A percentile compares a stretch with the other conserved stretches of the same genome.
These are phyloP conservation scores for Gloeostereum incarnatum DNA, from an alignment of 768 basidiomycete genomes.

Conservation along the genomic window DNA sequence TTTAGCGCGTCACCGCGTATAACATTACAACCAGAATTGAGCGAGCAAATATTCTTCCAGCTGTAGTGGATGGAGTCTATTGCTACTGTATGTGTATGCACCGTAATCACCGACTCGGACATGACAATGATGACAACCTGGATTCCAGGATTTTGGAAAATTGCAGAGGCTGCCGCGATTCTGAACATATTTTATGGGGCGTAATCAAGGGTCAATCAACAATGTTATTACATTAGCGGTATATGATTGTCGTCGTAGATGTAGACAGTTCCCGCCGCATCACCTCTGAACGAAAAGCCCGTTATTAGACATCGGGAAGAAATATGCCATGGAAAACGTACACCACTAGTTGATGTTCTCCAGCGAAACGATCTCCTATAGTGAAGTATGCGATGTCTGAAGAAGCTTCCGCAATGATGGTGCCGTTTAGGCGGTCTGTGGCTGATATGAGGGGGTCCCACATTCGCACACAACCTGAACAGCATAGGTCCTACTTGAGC, in stretches of 20 bases:
- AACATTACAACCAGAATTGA: too few relatives aligned
- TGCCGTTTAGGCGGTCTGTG: conserved; percentile 30
- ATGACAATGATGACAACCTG: too few relatives aligned
- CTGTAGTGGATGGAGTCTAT: too few relatives aligned
- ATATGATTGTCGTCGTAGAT: conserved; percentile 7
- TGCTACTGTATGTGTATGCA: too few relatives aligned
- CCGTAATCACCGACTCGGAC: too few relatives aligned
- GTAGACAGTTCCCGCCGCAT: conserved; percentile 3
- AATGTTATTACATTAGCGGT: too few relatives aligned
- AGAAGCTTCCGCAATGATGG: conserved; percentile 38
- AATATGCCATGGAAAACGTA: conserved; percentile 21
- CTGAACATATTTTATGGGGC: too few relatives aligned
- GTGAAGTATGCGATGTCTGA: conserved; percentile 53
- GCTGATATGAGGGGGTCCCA: conserved; percentile 55
- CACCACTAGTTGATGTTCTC: conserved; percentile 53
- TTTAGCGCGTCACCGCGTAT: too few relatives aligned
- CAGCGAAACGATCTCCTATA: conserved; percentile 41
- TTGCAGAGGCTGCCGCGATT: too few relatives aligned
- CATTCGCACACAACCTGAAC: conserved; percentile 55
- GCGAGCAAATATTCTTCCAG: too few relatives aligned
- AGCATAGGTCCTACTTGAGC: neutral
- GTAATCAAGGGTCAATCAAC: too few relatives aligned
- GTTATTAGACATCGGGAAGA: neutral
- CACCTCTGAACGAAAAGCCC: conserved; percentile 4
- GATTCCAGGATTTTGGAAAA: too few relatives aligned